Evolutionary conservation across 768 basidiomycete genomes (phyloP), one percentile per base, ranked within the genome.

Genomic region (Auricularia heimuer): DNA sequence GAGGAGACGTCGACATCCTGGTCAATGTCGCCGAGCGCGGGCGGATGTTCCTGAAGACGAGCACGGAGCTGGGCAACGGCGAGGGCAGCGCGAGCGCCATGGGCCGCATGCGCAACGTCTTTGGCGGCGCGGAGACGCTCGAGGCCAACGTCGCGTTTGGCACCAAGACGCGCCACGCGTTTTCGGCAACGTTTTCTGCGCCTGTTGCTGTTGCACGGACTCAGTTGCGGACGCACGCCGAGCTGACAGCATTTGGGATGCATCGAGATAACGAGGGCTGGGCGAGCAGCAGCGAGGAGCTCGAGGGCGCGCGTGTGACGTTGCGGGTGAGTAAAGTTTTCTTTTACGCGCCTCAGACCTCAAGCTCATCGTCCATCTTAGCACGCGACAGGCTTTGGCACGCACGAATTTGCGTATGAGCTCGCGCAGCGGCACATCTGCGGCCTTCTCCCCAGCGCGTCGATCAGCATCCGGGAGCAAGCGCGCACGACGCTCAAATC

Each of bases 71-170:
- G 4, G 96, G 97, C 3, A 94, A 96, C 66, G 89, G 87, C 62
- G 97, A 98, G 74, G 96, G 92, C 11, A 94, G 79, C 64, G 94
- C 93, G 94, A 89, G 87, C 64, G 83, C 88, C 47, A 91, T 88
- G 4, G 93, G 84, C 6, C 85, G 89, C 62, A 75, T 98, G 47
- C 82, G 90, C 14, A 98, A 98, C 74, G 83, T 89, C 3, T 89
- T 98, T 69, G 96, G 96, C 33, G 90, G 93, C 6, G 96, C 89
- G 16, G 96, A 99, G 75, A 84, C 85, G 0, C 79, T 98, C 62
- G 89, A 92, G 70, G 92, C 88, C 14, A 89, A 90, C 63, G 74
- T 91, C 11, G 85, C 94, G 1, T 79, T 89, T 18, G 96, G 95
- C 0, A 96, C 95, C 2, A 89, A 89, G 71, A 98, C 94, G 0